A percentile compares a stretch with the other conserved stretches of the same genome.
phyloP scores from a whole-genome alignment of 2,329 filamentous ascomycete genomes.

The Shiraia sp. region DNA sequence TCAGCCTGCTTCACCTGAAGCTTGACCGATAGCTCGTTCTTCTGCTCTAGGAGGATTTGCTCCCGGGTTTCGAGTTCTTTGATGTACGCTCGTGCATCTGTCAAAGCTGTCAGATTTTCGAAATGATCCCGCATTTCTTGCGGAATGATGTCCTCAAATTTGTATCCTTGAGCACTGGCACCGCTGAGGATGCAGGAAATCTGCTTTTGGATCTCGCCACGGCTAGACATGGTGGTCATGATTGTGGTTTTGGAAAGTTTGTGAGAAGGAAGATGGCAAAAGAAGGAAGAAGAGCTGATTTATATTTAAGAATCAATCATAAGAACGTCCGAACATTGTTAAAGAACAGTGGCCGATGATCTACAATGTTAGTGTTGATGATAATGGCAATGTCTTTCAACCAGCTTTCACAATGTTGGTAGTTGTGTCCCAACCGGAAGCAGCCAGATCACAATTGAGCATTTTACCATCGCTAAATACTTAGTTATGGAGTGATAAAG shows the following conservation, averaged over 20 bases:
- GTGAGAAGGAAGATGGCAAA: not conserved
- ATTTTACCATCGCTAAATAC: too few relatives aligned
- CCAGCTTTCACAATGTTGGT: too few relatives aligned
- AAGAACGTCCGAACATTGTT: too few relatives aligned
- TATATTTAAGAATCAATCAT: not conserved
- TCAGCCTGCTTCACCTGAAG: conserved; percentile 18
- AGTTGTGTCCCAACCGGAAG: too few relatives aligned
- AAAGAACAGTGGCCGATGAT: too few relatives aligned
- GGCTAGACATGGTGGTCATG: conserved; percentile 18
- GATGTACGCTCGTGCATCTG: conserved; percentile 17
- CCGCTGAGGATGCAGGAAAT: conserved; percentile 13
- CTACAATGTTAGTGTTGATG: too few relatives aligned
- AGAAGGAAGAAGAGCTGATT: not conserved
- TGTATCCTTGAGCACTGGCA: conserved; percentile 14
- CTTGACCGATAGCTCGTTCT: conserved; percentile 6
- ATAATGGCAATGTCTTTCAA: too few relatives aligned
- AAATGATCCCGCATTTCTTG: conserved; percentile 14
- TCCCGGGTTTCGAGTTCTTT: conserved; percentile 17
- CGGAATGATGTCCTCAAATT: conserved; percentile 18
- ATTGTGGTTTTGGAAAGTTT: not conserved
- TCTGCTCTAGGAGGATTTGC: conserved; percentile 9
- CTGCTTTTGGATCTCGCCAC: conserved; percentile 18
- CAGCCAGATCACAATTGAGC: too few relatives aligned
- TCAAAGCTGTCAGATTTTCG: conserved; percentile 12
- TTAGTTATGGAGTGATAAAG: too few relatives aligned